Evolutionary conservation across 768 basidiomycete genomes (phyloP), one percentile per base, ranked within the genome.

Genomic region (Leccinellum luteum): DNA sequence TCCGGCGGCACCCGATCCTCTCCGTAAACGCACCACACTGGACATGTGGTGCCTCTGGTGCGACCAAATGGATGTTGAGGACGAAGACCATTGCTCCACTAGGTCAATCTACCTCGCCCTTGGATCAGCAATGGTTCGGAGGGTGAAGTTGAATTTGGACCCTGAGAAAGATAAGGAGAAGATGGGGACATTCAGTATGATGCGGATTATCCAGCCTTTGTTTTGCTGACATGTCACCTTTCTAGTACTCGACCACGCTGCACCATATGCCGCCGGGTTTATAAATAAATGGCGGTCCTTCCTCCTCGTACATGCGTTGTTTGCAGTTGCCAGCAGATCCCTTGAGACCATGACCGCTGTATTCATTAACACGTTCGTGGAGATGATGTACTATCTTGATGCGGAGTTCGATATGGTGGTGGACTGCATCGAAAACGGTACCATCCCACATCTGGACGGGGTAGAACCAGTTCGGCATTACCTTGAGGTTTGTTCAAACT

Each of bases 401-500:
- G n/a, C 15, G 6, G 35, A 59, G 31, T 64, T 60, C 19, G 53
- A 60, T 64, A 10, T n/a, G n/a, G n/a, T n/a, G n/a, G 44, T 64
- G 9, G 54, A 64, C 21, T 63, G 62, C 28, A 44, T 64, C 35
- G 57, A 43, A 14, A 53, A 51, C 3, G 61, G 61, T 14, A 49
- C 56, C 6, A 56, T 63, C 27, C 62, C 62, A 1, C 19, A 51
- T 43, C 23, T 55, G 27, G 57, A 60, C 10, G 60, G 54, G 12
- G 3, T 49, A 44, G 45, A 45, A 1, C 21, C 57, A 14, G 44
- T 61, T 15, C 60, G 50, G 32, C 31, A 35, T 32, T 34, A 62
- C 31, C 25, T 57, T 13, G 54, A 57, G 38, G 54, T 52, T 1
- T 5, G 60, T 43, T 12, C 27, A 3, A 9, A 3, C 3, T 5